Evolutionary conservation across 2,329 filamentous ascomycete genomes (phyloP), one percentile per base, ranked within the genome.

Genomic region (Orbilia ellipsospora): DNA sequence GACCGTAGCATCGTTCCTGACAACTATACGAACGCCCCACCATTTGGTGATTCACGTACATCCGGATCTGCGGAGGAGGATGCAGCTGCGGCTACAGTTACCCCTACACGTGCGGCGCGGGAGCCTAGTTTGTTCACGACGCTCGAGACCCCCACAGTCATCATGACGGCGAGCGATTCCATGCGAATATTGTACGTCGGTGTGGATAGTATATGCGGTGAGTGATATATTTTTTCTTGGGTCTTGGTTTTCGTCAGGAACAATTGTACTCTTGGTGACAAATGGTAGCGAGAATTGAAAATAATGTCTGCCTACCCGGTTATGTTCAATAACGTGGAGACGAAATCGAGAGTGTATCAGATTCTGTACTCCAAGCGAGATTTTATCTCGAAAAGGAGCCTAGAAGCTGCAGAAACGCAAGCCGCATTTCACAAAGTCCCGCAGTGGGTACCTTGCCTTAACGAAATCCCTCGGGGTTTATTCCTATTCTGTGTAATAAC

Each of bases 171-270:
- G 15, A 45, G 63, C 20, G 31, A 52, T 16, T 63, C 57, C 16
- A 51, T 74, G 56, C 51, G 57, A n/a, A n/a, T 74, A 48, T 54
- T 74, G 44, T 74, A 74, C 45, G 44, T 48, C 48, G 70, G 70
- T 10, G 52, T 26, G 23, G 15, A 74, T 16, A 74, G 62, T n/a
- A 54, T 68, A 4, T 74, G 70, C 45, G 56, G 70, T 74, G 67
- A 23, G 70, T 51, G 28, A 18, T 36, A 18, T 23, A 28, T 51
- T 13, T 54, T 59, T 60, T 52, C 20, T 42, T 66, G 6, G 26
- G 4, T 1, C 48, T 52, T 23, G 3, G 4, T 20, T 52, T 52
- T 20, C 12, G 4, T 18, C 12, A 23, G 8, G 48, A 52, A 52
- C 12, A 52, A 7, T 4, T 10, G 8, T 23, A 4, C 12, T 31